Conservation (phyloP, 768 basidiomycete species). For the Antrodiella citrinella region DNA sequence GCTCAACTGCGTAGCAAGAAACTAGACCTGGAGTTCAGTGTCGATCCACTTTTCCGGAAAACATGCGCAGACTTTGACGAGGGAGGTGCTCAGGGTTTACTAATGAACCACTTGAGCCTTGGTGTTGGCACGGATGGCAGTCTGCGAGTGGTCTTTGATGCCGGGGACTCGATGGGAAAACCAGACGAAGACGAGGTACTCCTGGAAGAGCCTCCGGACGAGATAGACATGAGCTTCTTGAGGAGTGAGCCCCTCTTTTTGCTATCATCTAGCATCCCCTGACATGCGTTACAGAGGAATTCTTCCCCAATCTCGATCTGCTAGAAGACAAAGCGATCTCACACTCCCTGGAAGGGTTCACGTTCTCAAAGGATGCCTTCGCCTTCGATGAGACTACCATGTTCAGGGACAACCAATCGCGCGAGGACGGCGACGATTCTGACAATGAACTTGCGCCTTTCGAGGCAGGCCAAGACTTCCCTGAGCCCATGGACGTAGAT, state of each 20-base stretch:
- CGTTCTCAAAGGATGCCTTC: constrained; percentile 65
- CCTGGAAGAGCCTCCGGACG: constrained; percentile 60
- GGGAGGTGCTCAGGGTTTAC: constrained; percentile 88
- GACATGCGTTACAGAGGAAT: constrained; percentile 39
- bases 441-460: constrained; percentile 32
- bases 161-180: constrained; percentile 81
- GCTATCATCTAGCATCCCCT: constrained; percentile 7
- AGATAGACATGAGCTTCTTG: constrained; percentile 55
- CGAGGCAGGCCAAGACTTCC: constrained; percentile 23
- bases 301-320: constrained; percentile 59
- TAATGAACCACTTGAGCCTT: constrained; percentile 91
- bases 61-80: constrained; percentile 98
- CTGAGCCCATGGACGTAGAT: constrained; percentile 31
- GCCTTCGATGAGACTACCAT: constrained; percentile 56
- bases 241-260: constrained; percentile 37
- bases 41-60: constrained; percentile 96
- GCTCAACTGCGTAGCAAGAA: constrained; percentile 82
- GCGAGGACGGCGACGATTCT: constrained; percentile 32
- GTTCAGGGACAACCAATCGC: constrained; percentile 45
- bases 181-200: constrained; percentile 64
- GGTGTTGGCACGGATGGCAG: constrained; percentile 74
- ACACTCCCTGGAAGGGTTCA: constrained; percentile 73
- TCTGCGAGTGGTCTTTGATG: constrained; percentile 91
- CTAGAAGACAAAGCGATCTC: constrained; percentile 71
- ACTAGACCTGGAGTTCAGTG: constrained; percentile 89